Evolutionary conservation across 2,329 filamentous ascomycete genomes (phyloP).

Genomic region (Tolypocladium endophyticum): DNA sequence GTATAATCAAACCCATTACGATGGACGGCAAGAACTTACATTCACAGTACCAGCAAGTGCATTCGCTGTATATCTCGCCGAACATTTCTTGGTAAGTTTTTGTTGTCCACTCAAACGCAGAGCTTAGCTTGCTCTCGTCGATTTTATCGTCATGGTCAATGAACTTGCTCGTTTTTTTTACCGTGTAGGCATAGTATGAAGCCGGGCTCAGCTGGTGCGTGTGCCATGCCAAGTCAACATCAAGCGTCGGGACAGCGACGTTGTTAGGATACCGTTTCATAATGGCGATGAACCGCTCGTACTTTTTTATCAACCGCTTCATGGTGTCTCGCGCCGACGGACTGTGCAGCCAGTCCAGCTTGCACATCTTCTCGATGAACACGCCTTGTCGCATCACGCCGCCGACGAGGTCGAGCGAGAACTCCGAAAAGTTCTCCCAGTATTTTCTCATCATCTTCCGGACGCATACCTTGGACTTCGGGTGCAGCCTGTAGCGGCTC

Average conservation of each 20-base stretch:
- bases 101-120: slow-evolving; percentile 59
- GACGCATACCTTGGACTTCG: slow-evolving; percentile 31
- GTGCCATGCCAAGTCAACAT: slow-evolving; percentile 70
- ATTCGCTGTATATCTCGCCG: slow-evolving; percentile 58
- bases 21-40: not conserved
- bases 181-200: slow-evolving; percentile 51
- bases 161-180: slow-evolving; percentile 39
- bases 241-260: slow-evolving; percentile 58
- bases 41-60: slow-evolving; percentile 75
- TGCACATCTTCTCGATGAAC: slow-evolving; percentile 64
- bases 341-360: slow-evolving; percentile 69
- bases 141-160: slow-evolving; percentile 82
- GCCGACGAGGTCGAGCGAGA: slow-evolving; percentile 54
- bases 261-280: slow-evolving; percentile 36
- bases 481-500: slow-evolving; percentile 11
- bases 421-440: slow-evolving; percentile 55
- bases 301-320: slow-evolving; percentile 52
- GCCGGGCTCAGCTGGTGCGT: slow-evolving; percentile 63
- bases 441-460: slow-evolving; percentile 62
- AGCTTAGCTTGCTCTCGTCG: slow-evolving; percentile 51
- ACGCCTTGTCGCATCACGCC: slow-evolving; percentile 56
- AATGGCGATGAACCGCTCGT: slow-evolving; percentile 51
- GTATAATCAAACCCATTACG: not conserved
- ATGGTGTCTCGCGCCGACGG: slow-evolving; percentile 55
- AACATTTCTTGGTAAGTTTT: slow-evolving; percentile 57